phyloP scores from a whole-genome alignment of 768 basidiomycete species.

The Phlegmacium glaucopus region DNA sequence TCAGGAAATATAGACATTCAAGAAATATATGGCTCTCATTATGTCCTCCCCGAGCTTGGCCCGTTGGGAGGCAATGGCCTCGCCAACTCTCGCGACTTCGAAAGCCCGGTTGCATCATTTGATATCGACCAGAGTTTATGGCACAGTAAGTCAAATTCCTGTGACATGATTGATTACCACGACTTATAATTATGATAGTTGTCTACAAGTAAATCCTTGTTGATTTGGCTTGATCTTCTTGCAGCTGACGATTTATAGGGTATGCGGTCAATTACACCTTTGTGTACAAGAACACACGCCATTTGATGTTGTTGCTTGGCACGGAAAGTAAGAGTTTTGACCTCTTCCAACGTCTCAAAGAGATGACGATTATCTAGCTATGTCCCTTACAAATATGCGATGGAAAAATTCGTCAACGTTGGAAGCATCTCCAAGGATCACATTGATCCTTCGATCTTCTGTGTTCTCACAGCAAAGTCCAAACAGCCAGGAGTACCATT shows the following conservation, averaged over 20 bases:
- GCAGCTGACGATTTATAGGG: conserved; percentile 28
- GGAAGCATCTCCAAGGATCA: conserved; percentile 68
- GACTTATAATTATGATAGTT: conserved; percentile 24
- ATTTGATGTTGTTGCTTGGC: conserved; percentile 73
- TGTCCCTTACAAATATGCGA: conserved; percentile 63
- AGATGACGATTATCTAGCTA: conserved; percentile 36
- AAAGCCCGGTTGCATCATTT: conserved; percentile 60
- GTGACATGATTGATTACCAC: background rate
- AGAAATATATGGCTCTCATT: conserved; percentile 64
- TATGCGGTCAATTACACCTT: conserved; percentile 50
- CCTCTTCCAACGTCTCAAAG: background rate
- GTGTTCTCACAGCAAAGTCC: conserved; percentile 63
- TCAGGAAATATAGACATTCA: conserved; percentile 42
- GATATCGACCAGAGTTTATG: conserved; percentile 61
- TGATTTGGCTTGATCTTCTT: background rate
- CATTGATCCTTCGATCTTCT: conserved; percentile 68
- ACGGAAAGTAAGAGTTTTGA: conserved; percentile 49
- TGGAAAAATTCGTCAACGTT: conserved; percentile 61
- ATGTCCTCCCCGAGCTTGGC: conserved; percentile 60
- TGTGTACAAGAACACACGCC: conserved; percentile 63
- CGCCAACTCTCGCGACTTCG: conserved; percentile 65
- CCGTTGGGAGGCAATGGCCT: conserved; percentile 64
- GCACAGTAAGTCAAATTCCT: conserved; percentile 40
- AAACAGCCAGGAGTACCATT: conserved; percentile 56
- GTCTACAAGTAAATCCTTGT: conserved; percentile 40